Evolutionary conservation across 78 protist species (phyloP), one percentile per base, ranked within the genome.

Genomic region (Polysphondylium violaceum): DNA sequence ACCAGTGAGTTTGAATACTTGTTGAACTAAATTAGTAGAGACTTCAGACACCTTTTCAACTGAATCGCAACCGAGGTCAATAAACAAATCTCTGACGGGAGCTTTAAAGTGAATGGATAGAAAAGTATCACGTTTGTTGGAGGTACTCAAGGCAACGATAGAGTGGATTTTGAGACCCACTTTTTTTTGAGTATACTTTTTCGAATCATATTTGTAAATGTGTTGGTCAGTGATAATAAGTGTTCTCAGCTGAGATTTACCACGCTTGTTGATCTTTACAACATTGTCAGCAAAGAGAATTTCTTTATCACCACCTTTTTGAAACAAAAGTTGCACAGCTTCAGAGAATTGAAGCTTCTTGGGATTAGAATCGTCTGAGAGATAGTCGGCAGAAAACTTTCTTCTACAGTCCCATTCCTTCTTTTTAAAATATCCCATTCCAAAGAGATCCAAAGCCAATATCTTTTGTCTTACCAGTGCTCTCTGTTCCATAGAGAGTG

Each of bases 201-300:
- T 87, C 38, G 96, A 92, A 53, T 94, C 97, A 27, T 86, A 56
- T 51, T 95, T 67, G 81, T 94, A 94, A 19, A 96, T 59, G 50
- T 55, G 56, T 73, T 72, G 58, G 44, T 86, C 92, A 0, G 96
- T 92, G n/a, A 96, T 73, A 33, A 96, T 68, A 2, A 96, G 11
- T 31, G 71, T 72, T 27, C 96, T 65, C 60, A 63, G 25, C 53
- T 95, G 94, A n/a, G 65, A 51, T 74, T 92, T 87, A 86, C 64
- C 87, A 50, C 78, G 41, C 7, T 76, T 69, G 88, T 96, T 95
- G 12, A 69, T 55, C 76, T 95, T 94, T 31, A 44, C 64, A 12
- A 94, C 95, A 43, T 86, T 41, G 74, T 71, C 95, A 5, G 96
- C 94, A 51, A 96, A 96, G 2, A 78, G 56, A 25, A 78, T 78